Conservation (phyloP, 129 eudicot species). For the Chrysanthemum makinoi region DNA sequence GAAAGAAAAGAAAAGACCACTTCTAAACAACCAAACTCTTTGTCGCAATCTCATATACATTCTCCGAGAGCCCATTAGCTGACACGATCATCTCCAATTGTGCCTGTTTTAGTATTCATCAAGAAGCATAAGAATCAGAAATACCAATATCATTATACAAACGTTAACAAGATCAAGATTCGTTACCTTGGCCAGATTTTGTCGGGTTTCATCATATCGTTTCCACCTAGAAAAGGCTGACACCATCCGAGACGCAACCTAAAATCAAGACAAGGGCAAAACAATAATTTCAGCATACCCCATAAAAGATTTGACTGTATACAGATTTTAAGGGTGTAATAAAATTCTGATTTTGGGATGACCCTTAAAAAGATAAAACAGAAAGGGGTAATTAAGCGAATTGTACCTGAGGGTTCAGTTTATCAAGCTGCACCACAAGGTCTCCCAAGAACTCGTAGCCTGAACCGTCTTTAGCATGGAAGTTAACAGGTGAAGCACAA, state of each 20-base stretch:
- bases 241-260: slow-evolving; percentile 95
- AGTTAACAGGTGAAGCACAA: slow-evolving; percentile 87
- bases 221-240: slow-evolving; percentile 97
- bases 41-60: slow-evolving; percentile 83
- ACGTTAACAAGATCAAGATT: neutral
- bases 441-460: slow-evolving; percentile 94
- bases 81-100: slow-evolving; percentile 86
- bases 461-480: slow-evolving; percentile 90
- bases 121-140: neutral
- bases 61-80: slow-evolving; percentile 80
- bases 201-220: slow-evolving; percentile 88
- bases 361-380: neutral
- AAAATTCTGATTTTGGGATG: slow-evolving; percentile 6
- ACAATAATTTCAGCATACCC: slow-evolving; percentile 1
- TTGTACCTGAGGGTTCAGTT: slow-evolving; percentile 94
- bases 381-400: neutral
- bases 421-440: slow-evolving; percentile 82
- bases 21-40: slow-evolving; percentile 83
- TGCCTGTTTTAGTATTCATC: slow-evolving; percentile 46
- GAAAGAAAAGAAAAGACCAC: neutral
- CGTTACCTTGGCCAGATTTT: slow-evolving; percentile 77
- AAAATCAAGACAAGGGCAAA: slow-evolving; percentile 17
- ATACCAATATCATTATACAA: neutral
- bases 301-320: neutral
- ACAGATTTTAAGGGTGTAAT: neutral